Evolutionary conservation across 139 green algal genomes (phyloP).

Genomic region (Auxenochlorella pyrenoidosa): DNA sequence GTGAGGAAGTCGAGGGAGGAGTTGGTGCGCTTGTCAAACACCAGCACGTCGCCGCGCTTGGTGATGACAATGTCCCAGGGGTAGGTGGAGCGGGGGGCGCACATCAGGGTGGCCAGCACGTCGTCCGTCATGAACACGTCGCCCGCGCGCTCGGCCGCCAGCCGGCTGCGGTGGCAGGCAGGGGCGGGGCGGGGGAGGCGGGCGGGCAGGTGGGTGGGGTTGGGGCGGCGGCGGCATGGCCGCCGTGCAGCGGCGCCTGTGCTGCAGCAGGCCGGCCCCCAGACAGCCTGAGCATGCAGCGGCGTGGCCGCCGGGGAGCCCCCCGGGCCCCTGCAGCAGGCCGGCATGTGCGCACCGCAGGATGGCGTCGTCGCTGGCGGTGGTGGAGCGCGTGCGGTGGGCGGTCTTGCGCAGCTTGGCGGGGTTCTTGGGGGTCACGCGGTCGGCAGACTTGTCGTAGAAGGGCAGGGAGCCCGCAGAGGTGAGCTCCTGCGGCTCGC

Average conservation of each 20-base stretch:
- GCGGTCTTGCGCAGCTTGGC: constrained; percentile 79
- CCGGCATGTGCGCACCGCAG: no score
- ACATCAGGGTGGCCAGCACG: constrained; percentile 96
- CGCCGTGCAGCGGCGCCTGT: no score
- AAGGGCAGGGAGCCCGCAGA: constrained; percentile 80
- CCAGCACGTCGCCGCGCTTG: constrained; percentile 68
- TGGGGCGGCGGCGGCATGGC: no score
- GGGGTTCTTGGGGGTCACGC: constrained; percentile 85
- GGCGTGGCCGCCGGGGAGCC: no score
- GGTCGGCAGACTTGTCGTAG: constrained; percentile 94
- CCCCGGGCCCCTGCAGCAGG: no score
- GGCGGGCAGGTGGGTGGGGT: neutral
- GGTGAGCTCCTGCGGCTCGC: constrained; percentile 58
- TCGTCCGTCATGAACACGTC: constrained; percentile 93
- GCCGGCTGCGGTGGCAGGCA: constrained; percentile 47
- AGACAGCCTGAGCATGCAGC: no score
- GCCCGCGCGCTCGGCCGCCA: constrained; percentile 69
- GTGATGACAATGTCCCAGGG: constrained; percentile 90
- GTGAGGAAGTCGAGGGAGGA: constrained; percentile 90
- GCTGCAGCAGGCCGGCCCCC: no score
- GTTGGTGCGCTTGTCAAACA: constrained; percentile 90
- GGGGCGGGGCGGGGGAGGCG: neutral
- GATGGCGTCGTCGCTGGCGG: constrained; percentile 92
- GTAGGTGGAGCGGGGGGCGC: constrained; percentile 89
- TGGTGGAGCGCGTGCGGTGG: constrained; percentile 77